A percentile compares a stretch with the other conserved stretches of the same genome.
Conservation (phyloP, 2,329 filamentous ascomycete genomes). For the Trichoderma lentiforme region DNA sequence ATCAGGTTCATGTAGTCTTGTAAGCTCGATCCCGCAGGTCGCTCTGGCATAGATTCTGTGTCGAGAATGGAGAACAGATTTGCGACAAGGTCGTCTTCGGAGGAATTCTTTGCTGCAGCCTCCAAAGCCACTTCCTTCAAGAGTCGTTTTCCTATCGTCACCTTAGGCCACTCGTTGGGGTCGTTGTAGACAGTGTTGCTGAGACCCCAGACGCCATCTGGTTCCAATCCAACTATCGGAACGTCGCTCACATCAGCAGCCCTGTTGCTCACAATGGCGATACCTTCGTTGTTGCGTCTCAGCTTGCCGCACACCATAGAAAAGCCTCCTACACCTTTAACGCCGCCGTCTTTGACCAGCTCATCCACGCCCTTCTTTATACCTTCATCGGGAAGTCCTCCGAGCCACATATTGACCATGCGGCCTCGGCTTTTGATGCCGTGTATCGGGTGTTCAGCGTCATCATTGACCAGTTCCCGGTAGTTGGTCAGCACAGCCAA, state of each 20-base stretch:
- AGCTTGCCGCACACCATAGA: constrained; percentile 64
- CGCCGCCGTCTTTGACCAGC: constrained; percentile 49
- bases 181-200: constrained; percentile 60
- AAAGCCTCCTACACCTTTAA: constrained; percentile 63
- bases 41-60: constrained; percentile 51
- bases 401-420: constrained; percentile 63
- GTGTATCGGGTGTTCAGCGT: constrained; percentile 49
- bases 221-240: constrained; percentile 53
- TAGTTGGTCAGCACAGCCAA: constrained; percentile 67
- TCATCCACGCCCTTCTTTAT: constrained; percentile 50
- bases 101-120: constrained; percentile 34
- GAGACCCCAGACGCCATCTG: constrained; percentile 54
- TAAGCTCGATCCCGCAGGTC: constrained; percentile 43
- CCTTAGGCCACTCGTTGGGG: constrained; percentile 58
- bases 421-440: constrained; percentile 57
- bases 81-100: constrained; percentile 49
- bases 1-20: constrained; percentile 53
- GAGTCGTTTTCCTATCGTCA: constrained; percentile 49
- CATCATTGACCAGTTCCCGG: constrained; percentile 50
- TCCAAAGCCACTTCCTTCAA: constrained; percentile 42
- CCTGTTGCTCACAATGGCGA: constrained; percentile 63
- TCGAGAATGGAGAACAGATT: constrained; percentile 55
- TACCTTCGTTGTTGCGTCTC: constrained; percentile 44
- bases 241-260: constrained; percentile 51
- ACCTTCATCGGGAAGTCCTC: constrained; percentile 45